Evolutionary conservation across 495 filamentous ascomycete genomes (phyloP), one percentile per base, ranked within the genome.

Genomic region (Neurospora pannonica): DNA sequence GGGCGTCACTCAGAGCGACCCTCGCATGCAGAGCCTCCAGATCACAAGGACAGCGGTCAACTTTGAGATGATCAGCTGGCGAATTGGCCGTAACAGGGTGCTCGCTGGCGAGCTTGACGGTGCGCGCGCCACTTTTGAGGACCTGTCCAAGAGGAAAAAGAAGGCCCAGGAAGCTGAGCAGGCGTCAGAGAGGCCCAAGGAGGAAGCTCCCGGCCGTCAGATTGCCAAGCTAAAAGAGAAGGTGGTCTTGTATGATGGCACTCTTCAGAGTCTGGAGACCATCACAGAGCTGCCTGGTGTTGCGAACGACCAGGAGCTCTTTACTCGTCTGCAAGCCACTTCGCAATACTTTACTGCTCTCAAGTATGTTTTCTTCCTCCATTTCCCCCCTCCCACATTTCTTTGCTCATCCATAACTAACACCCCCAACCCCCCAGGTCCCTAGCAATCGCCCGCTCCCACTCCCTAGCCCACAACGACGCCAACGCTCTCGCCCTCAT

Each of bases 31-130:
- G 82, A 91, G 93, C 74, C 85, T 99, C 54, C 94, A 97, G 71
- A 92, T 98, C 74, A 97, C 94, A 7, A 90, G 92, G 28, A 97
- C 97, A 0, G 93, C 94, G 2, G 93, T 98, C 37, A 97, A 97
- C 81, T 98, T 95, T 79, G 91, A 91, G 76, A 88, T 98, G 81
- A 90, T 99, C 69, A 93, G 93, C 78, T 98, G 95, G 97, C 88
- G 96, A 78, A 91, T 98, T 74, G 97, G 94, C 42, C 90, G 97
- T 54, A 98, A 99, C 79, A 88, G 96, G 71, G 91, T 97, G 0
- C 85, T 99, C 39, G 92, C 93, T 73, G 94, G 94, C 40, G 85
- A 89, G 43, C 86, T 91, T 72, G 93, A 97, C 76, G 94, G 94
- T 7, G 86, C 92, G 11, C 78, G 85, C 4, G 84, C 93, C 48